Conservation (phyloP, 768 basidiomycete species). For the Porphyrellus cyaneotinctus region DNA sequence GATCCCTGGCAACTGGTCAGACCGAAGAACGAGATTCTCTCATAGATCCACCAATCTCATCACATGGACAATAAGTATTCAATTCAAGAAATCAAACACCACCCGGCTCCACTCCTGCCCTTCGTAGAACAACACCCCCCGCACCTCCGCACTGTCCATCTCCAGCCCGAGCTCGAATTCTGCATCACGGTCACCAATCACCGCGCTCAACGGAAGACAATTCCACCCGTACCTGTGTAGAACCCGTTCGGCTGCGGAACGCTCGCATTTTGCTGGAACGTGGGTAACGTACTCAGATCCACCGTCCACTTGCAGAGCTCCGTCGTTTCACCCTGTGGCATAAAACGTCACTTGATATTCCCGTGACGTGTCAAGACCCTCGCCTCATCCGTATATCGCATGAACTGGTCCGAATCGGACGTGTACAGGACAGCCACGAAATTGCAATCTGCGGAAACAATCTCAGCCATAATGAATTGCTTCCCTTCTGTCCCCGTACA, state of each 20-base stretch:
- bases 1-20: conserved; percentile 5
- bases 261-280: conserved; percentile 70
- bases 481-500: conserved; percentile 32
- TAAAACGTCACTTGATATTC: conserved; percentile 21
- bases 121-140: conserved; percentile 71
- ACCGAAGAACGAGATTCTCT: conserved; percentile 1
- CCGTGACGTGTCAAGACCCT: conserved; percentile 20
- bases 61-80: neutral
- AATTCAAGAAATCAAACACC: conserved; percentile 50
- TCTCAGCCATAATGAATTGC: conserved; percentile 1
- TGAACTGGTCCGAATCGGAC: conserved; percentile 65
- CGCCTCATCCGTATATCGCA: conserved; percentile 82
- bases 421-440: conserved; percentile 84
- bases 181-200: conserved; percentile 24
- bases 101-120: conserved; percentile 79
- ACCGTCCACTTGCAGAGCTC: conserved; percentile 88
- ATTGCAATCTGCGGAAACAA: conserved; percentile 53
- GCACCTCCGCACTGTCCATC: conserved; percentile 82
- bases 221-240: conserved; percentile 59
- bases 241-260: conserved; percentile 58
- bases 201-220: neutral
- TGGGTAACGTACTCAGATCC: conserved; percentile 71
- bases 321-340: conserved; percentile 53
- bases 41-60: conserved; percentile 5
- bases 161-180: conserved; percentile 84